A percentile compares a stretch with the other conserved stretches of the same genome.
phyloP scores from a whole-genome alignment of 1,284 basidiomycete genomes.

The Heterobasidion occidentale region DNA sequence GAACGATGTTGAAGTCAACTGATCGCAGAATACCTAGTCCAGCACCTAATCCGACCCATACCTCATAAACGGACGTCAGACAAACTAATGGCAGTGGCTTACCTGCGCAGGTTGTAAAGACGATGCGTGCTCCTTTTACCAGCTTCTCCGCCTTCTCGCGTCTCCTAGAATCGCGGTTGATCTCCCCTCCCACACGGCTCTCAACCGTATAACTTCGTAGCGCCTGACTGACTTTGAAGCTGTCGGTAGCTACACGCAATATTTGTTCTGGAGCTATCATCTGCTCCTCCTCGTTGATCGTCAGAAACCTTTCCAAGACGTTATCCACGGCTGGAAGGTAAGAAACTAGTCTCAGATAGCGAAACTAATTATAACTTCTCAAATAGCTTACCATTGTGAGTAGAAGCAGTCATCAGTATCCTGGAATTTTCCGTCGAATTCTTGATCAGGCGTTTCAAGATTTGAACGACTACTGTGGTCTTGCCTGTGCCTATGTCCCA shows the following conservation, averaged over 20 bases:
- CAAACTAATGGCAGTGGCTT: neutral
- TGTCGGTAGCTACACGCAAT: conserved; percentile 56
- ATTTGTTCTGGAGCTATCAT: conserved; percentile 46
- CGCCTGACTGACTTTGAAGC: conserved; percentile 47
- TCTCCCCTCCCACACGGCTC: conserved; percentile 50
- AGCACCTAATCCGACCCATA: conserved; percentile 27
- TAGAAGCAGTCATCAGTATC: conserved; percentile 62
- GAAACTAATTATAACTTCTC: neutral
- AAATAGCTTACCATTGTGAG: conserved; percentile 44
- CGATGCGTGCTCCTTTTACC: conserved; percentile 43
- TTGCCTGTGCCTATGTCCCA: conserved; percentile 49
- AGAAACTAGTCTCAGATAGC: neutral
- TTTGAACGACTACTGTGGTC: conserved; percentile 58
- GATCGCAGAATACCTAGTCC: conserved; percentile 51
- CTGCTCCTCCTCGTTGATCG: conserved; percentile 30
- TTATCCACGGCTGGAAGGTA: conserved; percentile 50
- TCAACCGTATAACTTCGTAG: conserved; percentile 54
- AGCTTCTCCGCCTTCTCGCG: conserved; percentile 50
- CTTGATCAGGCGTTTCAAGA: conserved; percentile 38
- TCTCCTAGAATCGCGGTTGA: conserved; percentile 49
- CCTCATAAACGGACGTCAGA: neutral
- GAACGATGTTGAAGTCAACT: conserved; percentile 47
- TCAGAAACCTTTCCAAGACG: conserved; percentile 53
- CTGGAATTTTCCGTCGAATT: conserved; percentile 26
- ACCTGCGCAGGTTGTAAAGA: conserved; percentile 54